A percentile compares a stretch with the other conserved stretches of the same genome.
Conservation (phyloP, 202 grass and related monocot genomes). For the Tripidium arundinaceum region DNA sequence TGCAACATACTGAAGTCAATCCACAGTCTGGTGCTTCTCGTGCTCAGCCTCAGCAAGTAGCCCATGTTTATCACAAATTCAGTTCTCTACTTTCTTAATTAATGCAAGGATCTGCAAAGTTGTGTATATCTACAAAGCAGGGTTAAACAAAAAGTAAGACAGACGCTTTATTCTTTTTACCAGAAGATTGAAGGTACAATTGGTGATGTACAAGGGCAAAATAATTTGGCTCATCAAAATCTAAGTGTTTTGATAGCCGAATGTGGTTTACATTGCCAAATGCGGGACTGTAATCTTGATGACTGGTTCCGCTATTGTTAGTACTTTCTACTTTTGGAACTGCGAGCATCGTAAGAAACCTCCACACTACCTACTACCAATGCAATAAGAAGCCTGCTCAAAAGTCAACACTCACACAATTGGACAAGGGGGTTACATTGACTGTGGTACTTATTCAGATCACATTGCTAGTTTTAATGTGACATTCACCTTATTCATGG, state of each 20-base stretch:
- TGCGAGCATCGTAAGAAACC: not conserved
- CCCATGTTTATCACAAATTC: not conserved
- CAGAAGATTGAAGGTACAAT: not conserved
- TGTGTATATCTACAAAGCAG: not conserved
- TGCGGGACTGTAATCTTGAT: not conserved
- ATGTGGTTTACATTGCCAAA: not conserved
- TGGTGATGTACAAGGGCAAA: not conserved
- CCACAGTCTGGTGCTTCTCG: not conserved
- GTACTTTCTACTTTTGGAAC: not conserved
- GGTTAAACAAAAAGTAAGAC: not conserved
- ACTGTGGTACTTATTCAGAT: not conserved
- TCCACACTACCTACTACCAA: slow-evolving; percentile 12
- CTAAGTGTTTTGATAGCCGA: not conserved
- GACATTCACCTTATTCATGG: slow-evolving; percentile 93
- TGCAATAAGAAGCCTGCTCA: slow-evolving; percentile 2
- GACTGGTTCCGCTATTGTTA: not conserved
- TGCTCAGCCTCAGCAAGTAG: not conserved
- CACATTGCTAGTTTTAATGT: not conserved
- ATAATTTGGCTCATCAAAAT: not conserved
- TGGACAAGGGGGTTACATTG: not conserved
- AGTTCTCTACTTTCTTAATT: not conserved
- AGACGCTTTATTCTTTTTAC: not conserved
- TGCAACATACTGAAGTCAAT: not conserved
- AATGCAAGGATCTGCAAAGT: not conserved
- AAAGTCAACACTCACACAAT: not conserved